Conservation (phyloP, 129 eudicot genomes). For the Pseudognaphalium luteoalbum region DNA sequence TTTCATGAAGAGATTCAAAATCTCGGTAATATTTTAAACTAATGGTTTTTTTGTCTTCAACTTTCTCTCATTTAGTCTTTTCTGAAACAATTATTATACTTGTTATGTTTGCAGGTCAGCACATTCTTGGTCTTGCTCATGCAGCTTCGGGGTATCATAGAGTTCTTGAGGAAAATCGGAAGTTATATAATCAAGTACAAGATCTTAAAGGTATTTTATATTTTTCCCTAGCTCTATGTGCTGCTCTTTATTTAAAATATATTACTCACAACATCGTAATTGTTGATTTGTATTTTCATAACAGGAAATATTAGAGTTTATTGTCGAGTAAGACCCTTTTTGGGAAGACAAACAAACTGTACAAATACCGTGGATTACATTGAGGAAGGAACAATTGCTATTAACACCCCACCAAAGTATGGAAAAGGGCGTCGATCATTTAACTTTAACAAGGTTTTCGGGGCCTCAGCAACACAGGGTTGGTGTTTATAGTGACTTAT, state of each 20-base stretch:
- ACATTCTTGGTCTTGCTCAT: constrained; percentile 78
- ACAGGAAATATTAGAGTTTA: constrained; percentile 94
- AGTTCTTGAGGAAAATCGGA: constrained; percentile 92
- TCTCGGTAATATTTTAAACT: constrained; percentile 52
- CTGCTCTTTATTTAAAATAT: background rate
- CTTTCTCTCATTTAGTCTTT: constrained; percentile 7
- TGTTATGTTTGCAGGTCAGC: constrained; percentile 47
- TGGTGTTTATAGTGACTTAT: constrained; percentile 16
- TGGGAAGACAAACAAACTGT: constrained; percentile 51
- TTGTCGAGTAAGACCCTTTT: constrained; percentile 92
- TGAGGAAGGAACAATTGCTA: constrained; percentile 79
- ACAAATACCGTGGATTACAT: constrained; percentile 68
- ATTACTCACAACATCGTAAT: background rate
- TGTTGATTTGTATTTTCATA: constrained; percentile 2
- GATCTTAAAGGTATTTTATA: constrained; percentile 74
- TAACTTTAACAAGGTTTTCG: constrained; percentile 88
- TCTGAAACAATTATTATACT: background rate
- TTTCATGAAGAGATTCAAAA: constrained; percentile 78
- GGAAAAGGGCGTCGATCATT: constrained; percentile 82
- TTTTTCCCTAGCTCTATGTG: background rate
- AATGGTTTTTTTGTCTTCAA: background rate
- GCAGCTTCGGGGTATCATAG: constrained; percentile 96
- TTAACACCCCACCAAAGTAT: constrained; percentile 71
- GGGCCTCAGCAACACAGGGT: constrained; percentile 93
- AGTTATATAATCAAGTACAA: constrained; percentile 91